These are phyloP conservation scores for Ophiostoma tasmaniense DNA, from an alignment of 2,329 filamentous ascomycete genomes.

Conservation along the genomic window DNA sequence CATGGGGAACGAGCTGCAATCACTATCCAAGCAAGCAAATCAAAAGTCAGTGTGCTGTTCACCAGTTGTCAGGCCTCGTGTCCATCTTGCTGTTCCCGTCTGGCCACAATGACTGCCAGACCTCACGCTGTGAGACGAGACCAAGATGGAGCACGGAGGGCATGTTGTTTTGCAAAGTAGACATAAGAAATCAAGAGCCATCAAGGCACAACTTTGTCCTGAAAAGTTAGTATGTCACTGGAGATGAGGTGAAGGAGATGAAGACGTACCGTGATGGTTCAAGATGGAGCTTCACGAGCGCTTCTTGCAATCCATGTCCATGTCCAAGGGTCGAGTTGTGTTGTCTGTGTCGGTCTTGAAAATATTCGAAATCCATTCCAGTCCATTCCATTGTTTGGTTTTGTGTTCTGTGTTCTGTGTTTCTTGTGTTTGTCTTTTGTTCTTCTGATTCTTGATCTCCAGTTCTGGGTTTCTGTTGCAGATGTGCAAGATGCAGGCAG, in stretches of 20 bases:
- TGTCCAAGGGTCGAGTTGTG: not conserved
- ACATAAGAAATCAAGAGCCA: too few relatives aligned
- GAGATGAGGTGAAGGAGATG: too few relatives aligned
- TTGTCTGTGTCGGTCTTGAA: not conserved
- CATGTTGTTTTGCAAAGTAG: conserved; percentile 3
- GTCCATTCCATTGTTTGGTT: not conserved
- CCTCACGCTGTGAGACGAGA: too few relatives aligned
- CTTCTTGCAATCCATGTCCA: conserved; percentile 5
- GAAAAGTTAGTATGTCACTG: not conserved
- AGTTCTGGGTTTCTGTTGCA: not conserved
- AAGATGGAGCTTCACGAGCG: conserved; percentile 2
- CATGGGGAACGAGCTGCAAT: conserved; percentile 33
- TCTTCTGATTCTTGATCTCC: not conserved
- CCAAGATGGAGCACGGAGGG: too few relatives aligned
- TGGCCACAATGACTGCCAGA: too few relatives aligned
- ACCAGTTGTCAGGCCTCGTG: conserved; percentile 31
- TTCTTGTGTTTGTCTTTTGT: not conserved
- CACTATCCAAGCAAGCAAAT: conserved; percentile 21
- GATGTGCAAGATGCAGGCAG: not conserved
- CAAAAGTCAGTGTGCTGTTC: conserved; percentile 47
- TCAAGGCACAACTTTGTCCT: conserved; percentile 6
- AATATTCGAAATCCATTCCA: not conserved
- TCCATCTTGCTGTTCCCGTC: too few relatives aligned
- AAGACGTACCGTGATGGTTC: not conserved
- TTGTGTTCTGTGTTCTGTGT: not conserved